phyloP scores from a whole-genome alignment of 208 protist species.

The Balamuthia mandrillaris region DNA sequence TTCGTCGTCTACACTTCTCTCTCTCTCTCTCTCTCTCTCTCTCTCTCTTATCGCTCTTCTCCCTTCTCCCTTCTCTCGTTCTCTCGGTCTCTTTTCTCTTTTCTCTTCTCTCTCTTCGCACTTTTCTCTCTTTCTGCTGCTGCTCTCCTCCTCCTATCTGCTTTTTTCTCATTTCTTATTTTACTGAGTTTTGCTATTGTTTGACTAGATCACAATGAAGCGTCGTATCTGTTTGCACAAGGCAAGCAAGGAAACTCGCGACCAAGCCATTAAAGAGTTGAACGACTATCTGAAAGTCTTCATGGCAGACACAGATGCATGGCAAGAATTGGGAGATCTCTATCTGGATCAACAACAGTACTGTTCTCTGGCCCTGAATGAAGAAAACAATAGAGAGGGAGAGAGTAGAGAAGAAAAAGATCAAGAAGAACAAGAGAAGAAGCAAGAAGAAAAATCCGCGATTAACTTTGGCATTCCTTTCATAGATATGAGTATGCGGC shows the following conservation, averaged over 20 bases:
- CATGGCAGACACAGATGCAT: conserved; percentile 27
- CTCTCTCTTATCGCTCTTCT: no score
- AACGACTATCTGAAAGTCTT: conserved; percentile 36
- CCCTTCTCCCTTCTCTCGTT: no score
- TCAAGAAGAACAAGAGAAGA: no score
- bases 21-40: no score
- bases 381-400: neutral
- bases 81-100: no score
- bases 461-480: neutral
- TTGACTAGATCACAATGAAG: neutral
- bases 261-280: conserved; percentile 7
- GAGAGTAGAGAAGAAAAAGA: no score
- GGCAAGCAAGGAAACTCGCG: neutral
- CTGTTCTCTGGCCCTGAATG: neutral
- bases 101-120: no score
- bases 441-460: no score
- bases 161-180: neutral
- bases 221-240: neutral
- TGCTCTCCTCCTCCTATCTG: neutral
- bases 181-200: neutral
- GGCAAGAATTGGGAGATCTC: conserved; percentile 30
- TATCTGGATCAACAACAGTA: conserved; percentile 34
- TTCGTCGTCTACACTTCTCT: no score
- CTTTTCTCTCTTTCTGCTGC: neutral
- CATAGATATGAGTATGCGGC: neutral